Base-by-base conservation (phyloP, 257 asterid species). In the Solanum raphanifolium region DNA sequence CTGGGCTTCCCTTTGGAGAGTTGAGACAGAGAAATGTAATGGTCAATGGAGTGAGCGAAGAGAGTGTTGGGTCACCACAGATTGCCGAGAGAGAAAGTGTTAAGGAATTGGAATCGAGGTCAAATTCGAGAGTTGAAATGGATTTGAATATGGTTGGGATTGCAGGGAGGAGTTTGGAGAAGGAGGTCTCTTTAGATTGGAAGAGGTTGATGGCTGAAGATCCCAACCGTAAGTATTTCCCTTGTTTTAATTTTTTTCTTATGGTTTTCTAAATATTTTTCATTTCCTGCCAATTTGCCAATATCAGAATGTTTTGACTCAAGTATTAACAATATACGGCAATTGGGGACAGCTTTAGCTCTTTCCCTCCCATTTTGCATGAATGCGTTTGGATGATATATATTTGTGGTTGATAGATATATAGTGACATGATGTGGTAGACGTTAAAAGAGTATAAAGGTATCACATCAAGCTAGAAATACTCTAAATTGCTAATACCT, bases 11-110 rank as follows among this genome's bases (percentile, higher is more conserved):
- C 87, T 94, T 86, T 83, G 91, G 94, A 86, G 95, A 91, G 87
- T 88, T 95, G 93, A 92, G 99, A 92, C 98, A 97, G 93, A 93
- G 99, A 93, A 97, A 93, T 92, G 94, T 94, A 27, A 91, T 87
- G 89, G 85, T 90, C 86, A 91, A 86, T 84, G 95, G 94, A 87
- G 94, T 60, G 43, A 87, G 81, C 86, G 93, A 52, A 88, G 94
- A 92, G 83, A 62, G 88, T 82, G 90, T 83, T 87, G 86, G 85
- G 31, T 84, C 89, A 20, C 62, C 86, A 48, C 83, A 86, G 83
- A 46, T 73, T 87, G 94, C 89, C 89, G 95, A 91, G 90, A 31
- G 38, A 79, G 87, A 89, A 66, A 87, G 55, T 41, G 89, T 73
- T 34, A 88, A 88, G 79, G 94, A 90, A 62, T 65, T 71, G 73